These are phyloP conservation scores for Carex scoparia DNA, from an alignment of 176 grass and related monocot genomes.

Conservation along the genomic window DNA sequence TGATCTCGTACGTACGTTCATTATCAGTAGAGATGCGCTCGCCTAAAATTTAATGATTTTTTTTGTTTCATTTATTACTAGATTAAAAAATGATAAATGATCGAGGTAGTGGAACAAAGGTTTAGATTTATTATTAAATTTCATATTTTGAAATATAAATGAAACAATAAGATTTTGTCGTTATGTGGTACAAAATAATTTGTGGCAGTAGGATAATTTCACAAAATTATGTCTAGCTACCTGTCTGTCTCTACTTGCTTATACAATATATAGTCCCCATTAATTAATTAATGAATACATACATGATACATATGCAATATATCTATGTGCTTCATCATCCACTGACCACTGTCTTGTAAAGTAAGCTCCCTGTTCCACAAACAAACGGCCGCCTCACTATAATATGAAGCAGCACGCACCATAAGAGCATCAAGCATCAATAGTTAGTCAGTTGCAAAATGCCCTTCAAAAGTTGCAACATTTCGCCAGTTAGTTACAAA, in stretches of 20 bases:
- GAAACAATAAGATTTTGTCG: too few species aligned
- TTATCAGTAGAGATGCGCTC: too few species aligned
- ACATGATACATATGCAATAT: neutral
- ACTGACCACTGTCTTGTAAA: constrained; percentile 3
- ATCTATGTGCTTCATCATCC: neutral
- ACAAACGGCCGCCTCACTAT: constrained; percentile 4
- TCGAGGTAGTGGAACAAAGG: too few species aligned
- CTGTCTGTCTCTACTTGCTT: neutral
- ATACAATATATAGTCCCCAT: neutral
- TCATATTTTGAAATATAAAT: too few species aligned
- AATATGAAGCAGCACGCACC: constrained; percentile 1
- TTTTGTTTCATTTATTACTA: too few species aligned
- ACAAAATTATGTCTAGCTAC: too few species aligned
- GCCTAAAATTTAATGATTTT: too few species aligned
- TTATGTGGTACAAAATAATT: too few species aligned
- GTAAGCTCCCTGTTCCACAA: constrained; percentile 19
- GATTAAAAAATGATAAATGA: too few species aligned
- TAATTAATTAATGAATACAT: too few species aligned
- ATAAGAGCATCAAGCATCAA: neutral
- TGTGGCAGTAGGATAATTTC: too few species aligned
- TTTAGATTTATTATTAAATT: too few species aligned
- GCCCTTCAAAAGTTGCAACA: neutral
- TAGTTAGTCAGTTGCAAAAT: constrained; percentile 6
- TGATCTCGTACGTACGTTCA: neutral
- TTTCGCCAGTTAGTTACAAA: constrained; percentile 1